Base-by-base conservation (phyloP, 495 filamentous ascomycete species). In the Penicillium goetzii region DNA sequence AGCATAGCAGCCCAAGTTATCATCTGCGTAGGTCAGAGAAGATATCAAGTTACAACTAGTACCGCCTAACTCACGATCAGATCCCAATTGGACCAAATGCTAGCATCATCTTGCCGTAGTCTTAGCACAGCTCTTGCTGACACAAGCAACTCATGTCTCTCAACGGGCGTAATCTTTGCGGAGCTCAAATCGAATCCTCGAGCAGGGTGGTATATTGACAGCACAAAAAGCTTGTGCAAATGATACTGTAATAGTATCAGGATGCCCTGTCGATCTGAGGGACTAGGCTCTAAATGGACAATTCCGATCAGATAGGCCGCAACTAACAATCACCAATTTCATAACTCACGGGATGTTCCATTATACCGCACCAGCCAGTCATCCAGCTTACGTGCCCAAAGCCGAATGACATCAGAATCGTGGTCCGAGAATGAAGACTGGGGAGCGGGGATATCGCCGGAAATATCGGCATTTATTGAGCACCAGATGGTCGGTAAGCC, bases 41-140 rank as follows among this genome's bases (percentile, higher is more conserved):
- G 6, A 15, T 9, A 3, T 33, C 8, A n/a, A 38, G 25, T 19
- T 8, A 28, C 0, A 38, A 15, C 3, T 19, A 23, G 23, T 2
- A 1, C 12, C 11, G 30, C 15, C 4, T 19, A 55, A 57, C 69
- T 64, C 33, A 75, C 73, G 19, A 79, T 69, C 33, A 79, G 58
- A 61, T 80, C 77, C 76, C 77, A 80, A 40, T 80, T 78, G 0
- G 76, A 77, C 77, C 77, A 78, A 38, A 78, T 78, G 12, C 74
- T 76, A 15, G 75, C 67, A 58, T 80, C 76, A 56, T 80, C 72
- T 41, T 74, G 68, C 45, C 76, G 65, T 12, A 80, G 57, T 36
- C 72, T 68, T 36, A 80, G 56, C 7, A 78, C 74, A 9, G 76
- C 71, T 23, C 76, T 64, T 10, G 77, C 76, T 26, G 77, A 78